Evolutionary conservation across 169 alveolate species (phyloP), one percentile per base, ranked within the genome.

Genomic region (Cytauxzoon felis): DNA sequence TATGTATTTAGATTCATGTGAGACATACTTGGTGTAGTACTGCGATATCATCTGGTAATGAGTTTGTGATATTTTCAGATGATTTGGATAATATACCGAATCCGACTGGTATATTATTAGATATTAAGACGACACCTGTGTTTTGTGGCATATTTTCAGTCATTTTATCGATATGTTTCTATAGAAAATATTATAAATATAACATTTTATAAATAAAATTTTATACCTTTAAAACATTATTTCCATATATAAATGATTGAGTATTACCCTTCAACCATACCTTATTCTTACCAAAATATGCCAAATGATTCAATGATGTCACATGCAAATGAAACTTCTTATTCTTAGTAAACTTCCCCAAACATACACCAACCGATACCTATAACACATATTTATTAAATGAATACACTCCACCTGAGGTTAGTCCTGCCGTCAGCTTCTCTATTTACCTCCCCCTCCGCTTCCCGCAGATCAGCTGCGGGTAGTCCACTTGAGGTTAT

Each of bases 331-430:
- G 53, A 51, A 76, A 76, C 45, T 76, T 40, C 80, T 59, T 76
- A 48, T 59, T 23, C 57, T 76, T 76, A 19, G 86, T 76, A 59
- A 76, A 76, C 64, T 76, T 76, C 7, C 86, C 86, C 41, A 76
- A 45, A 54, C 86, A 76, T 3, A 76, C 80, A n/a, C 86, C 86
- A 23, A 80, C 86, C 0, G 80, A 65, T 66, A 76, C 40, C 86
- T 76, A 58, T n/a, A 5, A 7, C 5, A n/a, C 13, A 38, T 13
- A 48, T n/a, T 48, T 45, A 9, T 9, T 9, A 38, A 13, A 38
- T 38, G 45, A 38, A 13, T n/a, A n/a, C n/a, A n/a, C n/a, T n/a
- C n/a, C n/a, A n/a, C n/a, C n/a, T n/a, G n/a, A n/a, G n/a, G n/a
- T n/a, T n/a, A n/a, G n/a, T n/a, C n/a, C n/a, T n/a, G n/a, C n/a